phyloP scores from a whole-genome alignment of 306 rosid species.

The Betula pendula region DNA sequence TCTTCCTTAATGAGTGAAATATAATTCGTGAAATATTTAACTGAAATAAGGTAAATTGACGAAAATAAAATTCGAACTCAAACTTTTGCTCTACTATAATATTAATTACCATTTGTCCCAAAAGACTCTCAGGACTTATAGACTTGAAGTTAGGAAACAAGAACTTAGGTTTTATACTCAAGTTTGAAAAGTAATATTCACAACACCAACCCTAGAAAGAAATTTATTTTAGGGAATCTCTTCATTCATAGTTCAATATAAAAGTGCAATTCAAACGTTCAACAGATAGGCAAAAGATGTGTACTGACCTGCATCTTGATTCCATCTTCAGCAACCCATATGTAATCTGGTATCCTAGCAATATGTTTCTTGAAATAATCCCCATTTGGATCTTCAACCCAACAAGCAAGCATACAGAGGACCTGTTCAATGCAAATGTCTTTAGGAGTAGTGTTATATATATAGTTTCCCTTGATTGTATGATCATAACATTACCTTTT shows the following conservation, averaged over 20 bases:
- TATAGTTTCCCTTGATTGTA: not conserved
- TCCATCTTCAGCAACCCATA: conserved; percentile 83
- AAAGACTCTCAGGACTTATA: too few species aligned
- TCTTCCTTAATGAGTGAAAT: too few species aligned
- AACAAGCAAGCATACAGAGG: conserved; percentile 72
- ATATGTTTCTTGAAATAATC: conserved; percentile 68
- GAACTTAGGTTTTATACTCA: too few species aligned
- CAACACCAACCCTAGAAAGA: too few species aligned
- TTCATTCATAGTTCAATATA: not conserved
- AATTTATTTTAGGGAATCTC: not conserved
- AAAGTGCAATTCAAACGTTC: not conserved
- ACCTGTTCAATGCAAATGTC: conserved; percentile 30
- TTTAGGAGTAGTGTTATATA: not conserved
- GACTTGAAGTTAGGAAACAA: not conserved
- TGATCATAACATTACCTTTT: conserved; percentile 54
- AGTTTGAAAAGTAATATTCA: not conserved
- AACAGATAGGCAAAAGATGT: not conserved
- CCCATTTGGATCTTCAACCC: conserved; percentile 77
- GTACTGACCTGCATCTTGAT: conserved; percentile 61
- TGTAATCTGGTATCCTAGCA: conserved; percentile 63
- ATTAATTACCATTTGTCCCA: too few species aligned
- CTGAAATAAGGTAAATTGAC: too few species aligned
- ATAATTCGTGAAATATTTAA: too few species aligned
- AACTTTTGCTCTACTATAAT: too few species aligned
- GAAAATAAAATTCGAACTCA: too few species aligned